Evolutionary conservation across 306 rosid species (phyloP).

Genomic region (Mimosa bimucronata): DNA sequence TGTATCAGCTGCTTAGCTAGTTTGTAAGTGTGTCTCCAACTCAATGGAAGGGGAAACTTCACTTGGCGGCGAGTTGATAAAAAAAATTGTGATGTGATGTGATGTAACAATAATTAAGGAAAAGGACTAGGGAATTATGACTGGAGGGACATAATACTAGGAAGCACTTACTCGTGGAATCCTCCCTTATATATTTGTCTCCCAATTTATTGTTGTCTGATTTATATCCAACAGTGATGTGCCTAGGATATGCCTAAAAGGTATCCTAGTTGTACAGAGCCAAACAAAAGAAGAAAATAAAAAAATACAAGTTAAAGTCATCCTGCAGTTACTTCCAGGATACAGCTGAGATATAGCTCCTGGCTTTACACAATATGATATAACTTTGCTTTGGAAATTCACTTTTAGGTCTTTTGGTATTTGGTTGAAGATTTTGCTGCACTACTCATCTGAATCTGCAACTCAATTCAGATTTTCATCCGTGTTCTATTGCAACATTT

Average conservation of each 20-base stretch:
- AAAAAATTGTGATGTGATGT: not conserved
- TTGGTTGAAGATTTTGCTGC: not conserved
- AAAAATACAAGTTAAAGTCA: not conserved
- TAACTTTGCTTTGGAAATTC: not conserved
- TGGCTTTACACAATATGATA: not conserved
- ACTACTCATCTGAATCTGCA: not conserved
- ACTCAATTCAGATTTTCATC: not conserved
- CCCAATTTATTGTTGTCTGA: not conserved
- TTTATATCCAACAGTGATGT: not conserved
- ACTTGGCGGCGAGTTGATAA: not conserved
- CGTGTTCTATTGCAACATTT: not conserved
- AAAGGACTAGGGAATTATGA: not conserved
- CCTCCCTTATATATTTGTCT: not conserved
- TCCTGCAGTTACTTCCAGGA: not conserved
- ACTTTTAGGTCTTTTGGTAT: not conserved
- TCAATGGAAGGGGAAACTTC: not conserved
- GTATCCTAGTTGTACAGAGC: not conserved
- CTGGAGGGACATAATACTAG: not conserved
- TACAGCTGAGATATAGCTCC: not conserved
- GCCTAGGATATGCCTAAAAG: not conserved
- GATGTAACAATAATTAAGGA: not conserved
- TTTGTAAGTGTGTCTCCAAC: not conserved
- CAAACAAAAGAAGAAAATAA: not conserved
- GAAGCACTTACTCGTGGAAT: not conserved
- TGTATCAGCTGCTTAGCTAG: slow-evolving; percentile 10